Percentiles rank a stretch among this genome's conserved stretches.
Conservation (phyloP, 2,329 filamentous ascomycete species). For the Sporothrix schenckii region DNA sequence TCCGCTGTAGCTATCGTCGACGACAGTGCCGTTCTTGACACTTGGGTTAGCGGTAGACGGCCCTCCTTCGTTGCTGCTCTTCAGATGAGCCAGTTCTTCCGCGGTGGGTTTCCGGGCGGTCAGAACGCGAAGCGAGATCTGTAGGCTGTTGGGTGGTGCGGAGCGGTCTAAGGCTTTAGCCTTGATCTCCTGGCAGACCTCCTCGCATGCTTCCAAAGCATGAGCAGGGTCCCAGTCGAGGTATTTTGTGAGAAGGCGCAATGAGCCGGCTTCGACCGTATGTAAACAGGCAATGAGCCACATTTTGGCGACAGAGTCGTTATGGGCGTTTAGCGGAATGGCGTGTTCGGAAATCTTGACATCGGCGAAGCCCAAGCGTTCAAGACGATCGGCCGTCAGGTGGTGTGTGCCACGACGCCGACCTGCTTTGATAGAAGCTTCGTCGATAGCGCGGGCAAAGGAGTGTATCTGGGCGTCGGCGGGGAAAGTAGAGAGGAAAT, state of each 20-base stretch:
- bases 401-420: slow-evolving; percentile 36
- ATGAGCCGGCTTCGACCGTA: slow-evolving; percentile 48
- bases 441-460: slow-evolving; percentile 35
- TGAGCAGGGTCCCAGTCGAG: slow-evolving; percentile 57
- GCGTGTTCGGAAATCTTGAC: slow-evolving; percentile 49
- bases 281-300: slow-evolving; percentile 50
- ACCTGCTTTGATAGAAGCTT: slow-evolving; percentile 51
- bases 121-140: slow-evolving; percentile 54
- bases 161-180: slow-evolving; percentile 51
- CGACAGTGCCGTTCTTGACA: not conserved
- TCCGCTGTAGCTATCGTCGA: slow-evolving; percentile 15
- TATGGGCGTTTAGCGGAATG: slow-evolving; percentile 51
- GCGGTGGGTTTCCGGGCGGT: slow-evolving; percentile 54
- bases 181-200: slow-evolving; percentile 54
- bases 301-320: slow-evolving; percentile 50
- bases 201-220: slow-evolving; percentile 52
- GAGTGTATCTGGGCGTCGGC: slow-evolving; percentile 51
- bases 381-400: slow-evolving; percentile 42
- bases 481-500: slow-evolving; percentile 38
- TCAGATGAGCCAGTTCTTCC: slow-evolving; percentile 27
- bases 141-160: slow-evolving; percentile 44
- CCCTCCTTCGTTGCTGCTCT: not conserved
- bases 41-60: not conserved
- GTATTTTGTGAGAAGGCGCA: slow-evolving; percentile 57
- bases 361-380: slow-evolving; percentile 50